A percentile compares a stretch with the other conserved stretches of the same genome.
Evolutionary conservation across 2,329 filamentous ascomycete species (phyloP).

Genomic region (Aspergillus proliferans): DNA sequence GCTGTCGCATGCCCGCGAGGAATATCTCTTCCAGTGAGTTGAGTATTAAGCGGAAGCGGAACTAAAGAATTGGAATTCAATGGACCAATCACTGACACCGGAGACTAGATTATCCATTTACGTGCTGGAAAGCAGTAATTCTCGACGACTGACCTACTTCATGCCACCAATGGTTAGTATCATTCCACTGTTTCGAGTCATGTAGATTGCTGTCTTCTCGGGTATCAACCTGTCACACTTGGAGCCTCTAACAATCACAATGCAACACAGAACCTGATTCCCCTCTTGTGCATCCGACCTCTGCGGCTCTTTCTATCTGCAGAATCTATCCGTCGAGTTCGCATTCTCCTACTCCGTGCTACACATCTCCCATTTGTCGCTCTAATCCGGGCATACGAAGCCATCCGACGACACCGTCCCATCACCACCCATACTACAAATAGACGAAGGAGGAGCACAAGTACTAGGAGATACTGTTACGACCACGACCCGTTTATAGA

Average conservation of each 20-base stretch:
- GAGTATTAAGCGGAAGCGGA: constrained; percentile 11
- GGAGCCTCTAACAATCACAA: not conserved
- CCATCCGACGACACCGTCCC: constrained; percentile 20
- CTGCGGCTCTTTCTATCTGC: constrained; percentile 52
- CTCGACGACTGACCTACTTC: constrained; percentile 42
- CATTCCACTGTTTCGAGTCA: constrained; percentile 2
- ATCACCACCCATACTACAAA: not conserved
- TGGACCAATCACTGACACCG: not conserved
- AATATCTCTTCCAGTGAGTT: constrained; percentile 56
- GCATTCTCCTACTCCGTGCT: constrained; percentile 54
- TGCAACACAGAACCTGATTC: constrained; percentile 50
- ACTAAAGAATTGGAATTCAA: not conserved
- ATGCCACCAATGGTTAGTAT: constrained; percentile 40
- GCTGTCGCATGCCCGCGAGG: constrained; percentile 55
- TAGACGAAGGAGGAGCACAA: not conserved
- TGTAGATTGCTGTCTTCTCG: not conserved
- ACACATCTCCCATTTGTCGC: constrained; percentile 55
- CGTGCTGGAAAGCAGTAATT: constrained; percentile 42
- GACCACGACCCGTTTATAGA: not conserved
- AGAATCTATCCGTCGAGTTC: constrained; percentile 47
- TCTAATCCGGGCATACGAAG: constrained; percentile 52
- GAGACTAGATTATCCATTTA: constrained; percentile 35
- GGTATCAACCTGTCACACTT: not conserved
- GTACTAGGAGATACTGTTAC: not conserved
- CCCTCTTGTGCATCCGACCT: constrained; percentile 51